Evolutionary conservation across 169 alveolate genomes (phyloP), one percentile per base, ranked within the genome.

Genomic region (Besnoitia besnoiti): DNA sequence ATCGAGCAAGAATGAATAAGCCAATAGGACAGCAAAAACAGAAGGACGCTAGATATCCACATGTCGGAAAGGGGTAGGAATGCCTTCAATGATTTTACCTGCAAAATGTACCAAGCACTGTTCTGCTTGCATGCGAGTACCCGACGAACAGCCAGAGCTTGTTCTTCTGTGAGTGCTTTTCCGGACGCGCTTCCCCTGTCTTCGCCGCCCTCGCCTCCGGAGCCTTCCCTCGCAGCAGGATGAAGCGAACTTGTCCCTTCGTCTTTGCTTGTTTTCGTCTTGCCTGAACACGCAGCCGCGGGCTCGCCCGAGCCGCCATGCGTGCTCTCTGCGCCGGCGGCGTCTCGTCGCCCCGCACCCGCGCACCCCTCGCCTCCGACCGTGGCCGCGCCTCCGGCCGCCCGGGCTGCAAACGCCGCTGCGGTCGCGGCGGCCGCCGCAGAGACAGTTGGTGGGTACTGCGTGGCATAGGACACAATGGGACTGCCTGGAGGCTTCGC

Each of bases 141-240:
- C 33, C 85, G 46, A 4, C 85, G 46, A 10, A 76, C 85, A 12
- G 49, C 85, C 30, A 76, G 50, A 44, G 85, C 85, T 47, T 76
- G 85, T 30, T 5, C 85, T 27, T 76, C 85, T 12, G 85, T 76
- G 49, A 76, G 50, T 10, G 33, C 50, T 27, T 39, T n/a, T 27
- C 85, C 49, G n/a, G n/a, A n/a, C n/a, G n/a, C n/a, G n/a, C n/a
- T n/a, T n/a, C n/a, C 50, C 50, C 85, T 39, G 24, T 39, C 85
- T 76, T n/a, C 37, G 77, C 21, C 77, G 14, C 77, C 77, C 10
- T 27, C 12, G 77, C 37, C 37, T 61, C 77, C 77, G 37, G 5
- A 8, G 14, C 33, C 12, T 4, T n/a, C 77, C 40, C 21, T 30
- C 21, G 8, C 33, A 10, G 40, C 5, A 61, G 77, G 35, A 27